Base-by-base conservation (phyloP, 345 rosid species). In the Passiflora organensis region DNA sequence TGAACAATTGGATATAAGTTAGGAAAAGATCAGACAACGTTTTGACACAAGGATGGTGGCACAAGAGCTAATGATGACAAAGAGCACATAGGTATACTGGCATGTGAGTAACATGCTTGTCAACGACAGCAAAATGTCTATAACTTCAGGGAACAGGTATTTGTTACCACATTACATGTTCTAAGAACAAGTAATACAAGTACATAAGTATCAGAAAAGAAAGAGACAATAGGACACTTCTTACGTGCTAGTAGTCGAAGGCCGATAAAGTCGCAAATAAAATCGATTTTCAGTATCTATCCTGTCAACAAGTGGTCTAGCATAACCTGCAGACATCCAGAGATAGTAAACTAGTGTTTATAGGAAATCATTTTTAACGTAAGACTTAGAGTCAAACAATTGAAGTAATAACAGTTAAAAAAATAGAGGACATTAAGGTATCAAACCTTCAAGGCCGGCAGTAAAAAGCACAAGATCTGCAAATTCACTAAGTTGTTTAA, bases 211-310 rank as follows among this genome's bases (percentile, higher is more conserved):
- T n/a, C n/a, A n/a, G n/a, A n/a, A n/a, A n/a, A n/a, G n/a, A n/a
- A n/a, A 23, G n/a, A 20, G 25, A 44, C 22, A 38, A 32, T 55
- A 57, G 32, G 43, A 22, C 55, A 45, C 10, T 28, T 28, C 91
- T 82, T 78, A 94, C 99, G 97, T 94, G 79, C 88, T 83, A 66
- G 56, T 81, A 60, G 99, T 94, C 45, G 97, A 89, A 68, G 99
- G 95, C 57, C 99, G 84, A 72, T 94, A 94, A 53, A 94, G 95
- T 48, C 99, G 78, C 64, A 62, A 74, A 55, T 79, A 66, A 39
- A 94, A 91, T 48, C 70, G 72, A 55, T 85, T 82, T 60, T 79
- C 86, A 3, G 55, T 64, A 70, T 94, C 99, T 65, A 94, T 85
- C 39, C 67, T 79, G 64, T 94, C 99, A 60, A 94, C 97, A 44